phyloP scores from a whole-genome alignment of 192 early-diverging fungal genomes.

The Globomyces pollinis-pini region DNA sequence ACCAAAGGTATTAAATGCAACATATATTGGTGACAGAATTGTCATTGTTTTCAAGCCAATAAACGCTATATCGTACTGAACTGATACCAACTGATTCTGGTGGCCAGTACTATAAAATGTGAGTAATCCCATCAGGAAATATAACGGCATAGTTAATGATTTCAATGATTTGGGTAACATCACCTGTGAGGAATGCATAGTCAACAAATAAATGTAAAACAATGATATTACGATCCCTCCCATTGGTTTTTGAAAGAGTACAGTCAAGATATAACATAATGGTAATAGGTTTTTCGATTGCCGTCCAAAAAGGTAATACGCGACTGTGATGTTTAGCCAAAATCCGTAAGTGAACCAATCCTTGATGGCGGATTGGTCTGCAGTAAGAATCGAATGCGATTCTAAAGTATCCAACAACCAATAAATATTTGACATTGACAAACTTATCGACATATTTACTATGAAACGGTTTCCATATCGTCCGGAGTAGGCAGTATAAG shows the following conservation, averaged over 20 bases:
- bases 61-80: constrained; percentile 87
- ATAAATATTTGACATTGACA: constrained; percentile 14
- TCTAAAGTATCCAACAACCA: constrained; percentile 42
- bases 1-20: constrained; percentile 72
- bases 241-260: constrained; percentile 72
- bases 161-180: too few species aligned
- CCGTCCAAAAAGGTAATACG: background rate
- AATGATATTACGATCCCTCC: constrained; percentile 50
- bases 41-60: constrained; percentile 72
- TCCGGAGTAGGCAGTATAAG: background rate
- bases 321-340: background rate
- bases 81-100: constrained; percentile 79
- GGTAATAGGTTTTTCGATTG: background rate
- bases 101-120: constrained; percentile 89
- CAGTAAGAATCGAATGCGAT: constrained; percentile 17
- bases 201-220: constrained; percentile 18
- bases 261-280: background rate
- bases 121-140: constrained; percentile 34
- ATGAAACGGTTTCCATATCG: background rate
- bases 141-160: constrained; percentile 42
- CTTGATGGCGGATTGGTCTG: background rate
- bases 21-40: constrained; percentile 60
- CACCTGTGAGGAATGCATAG: background rate
- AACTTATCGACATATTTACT: background rate
- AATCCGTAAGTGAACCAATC: background rate